Percentiles rank a stretch among this genome's conserved stretches.
These are phyloP conservation scores for Ganoderma leucocontextum DNA, from an alignment of 1,284 basidiomycete species.

Conservation along the genomic window DNA sequence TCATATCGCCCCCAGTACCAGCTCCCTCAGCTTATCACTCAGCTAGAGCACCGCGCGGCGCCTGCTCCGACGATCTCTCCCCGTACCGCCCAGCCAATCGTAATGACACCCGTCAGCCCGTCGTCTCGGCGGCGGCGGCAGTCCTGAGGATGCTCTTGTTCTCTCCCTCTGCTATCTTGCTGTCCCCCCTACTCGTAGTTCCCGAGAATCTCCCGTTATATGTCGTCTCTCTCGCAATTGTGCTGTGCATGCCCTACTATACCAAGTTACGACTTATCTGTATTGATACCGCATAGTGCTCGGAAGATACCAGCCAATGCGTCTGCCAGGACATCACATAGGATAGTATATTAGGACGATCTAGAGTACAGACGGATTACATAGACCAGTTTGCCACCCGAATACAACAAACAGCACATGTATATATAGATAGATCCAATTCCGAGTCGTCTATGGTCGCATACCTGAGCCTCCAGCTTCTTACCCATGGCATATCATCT, in stretches of 20 bases:
- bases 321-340: neutral
- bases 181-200: neutral
- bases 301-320: neutral
- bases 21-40: conserved; percentile 22
- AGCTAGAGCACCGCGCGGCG: conserved; percentile 17
- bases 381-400: neutral
- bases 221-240: neutral
- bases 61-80: conserved; percentile 19
- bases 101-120: neutral
- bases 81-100: conserved; percentile 14
- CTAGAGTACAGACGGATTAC: neutral
- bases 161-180: neutral
- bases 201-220: neutral
- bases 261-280: neutral
- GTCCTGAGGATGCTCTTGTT: neutral
- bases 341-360: neutral
- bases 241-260: neutral
- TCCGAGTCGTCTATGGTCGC: neutral
- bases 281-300: neutral
- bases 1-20: conserved; percentile 18
- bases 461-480: neutral
- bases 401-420: neutral
- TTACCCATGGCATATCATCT: neutral
- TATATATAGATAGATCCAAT: neutral
- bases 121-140: neutral